phyloP scores from a whole-genome alignment of 805 yeast genomes.

The Nakazawaea ambrosiae region DNA sequence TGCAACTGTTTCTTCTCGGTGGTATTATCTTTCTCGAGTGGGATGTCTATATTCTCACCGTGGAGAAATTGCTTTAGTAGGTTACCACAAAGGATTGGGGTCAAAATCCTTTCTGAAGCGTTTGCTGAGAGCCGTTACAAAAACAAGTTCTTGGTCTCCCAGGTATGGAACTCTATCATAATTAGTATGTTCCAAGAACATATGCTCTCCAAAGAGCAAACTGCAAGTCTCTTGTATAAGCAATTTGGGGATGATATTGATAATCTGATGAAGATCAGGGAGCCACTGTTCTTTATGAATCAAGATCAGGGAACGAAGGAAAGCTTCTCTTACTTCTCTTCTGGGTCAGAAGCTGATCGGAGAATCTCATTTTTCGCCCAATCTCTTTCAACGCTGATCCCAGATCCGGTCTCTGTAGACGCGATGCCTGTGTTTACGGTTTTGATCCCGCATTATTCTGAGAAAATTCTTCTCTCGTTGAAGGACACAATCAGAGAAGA shows the following conservation, averaged over 20 bases:
- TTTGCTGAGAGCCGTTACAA: conserved; percentile 39
- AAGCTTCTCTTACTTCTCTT: conserved; percentile 31
- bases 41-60: conserved; percentile 49
- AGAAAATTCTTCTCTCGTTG: conserved; percentile 36
- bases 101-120: conserved; percentile 37
- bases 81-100: conserved; percentile 42
- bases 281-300: conserved; percentile 40
- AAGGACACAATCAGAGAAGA: conserved; percentile 41
- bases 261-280: conserved; percentile 23
- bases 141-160: conserved; percentile 32
- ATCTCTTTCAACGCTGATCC: conserved; percentile 39
- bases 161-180: conserved; percentile 48
- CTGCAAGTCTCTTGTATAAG: conserved; percentile 23
- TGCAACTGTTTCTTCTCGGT: conserved; percentile 48
- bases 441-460: conserved; percentile 45
- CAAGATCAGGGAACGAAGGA: conserved; percentile 39
- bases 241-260: conserved; percentile 48
- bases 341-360: conserved; percentile 44
- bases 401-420: conserved; percentile 39
- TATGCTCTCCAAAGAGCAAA: conserved; percentile 42
- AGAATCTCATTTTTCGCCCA: conserved; percentile 49
- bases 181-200: conserved; percentile 51
- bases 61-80: conserved; percentile 50
- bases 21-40: conserved; percentile 40
- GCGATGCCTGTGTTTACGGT: conserved; percentile 47